Evolutionary conservation across 2,329 filamentous ascomycete genomes (phyloP).

Genomic region (Claviceps africana): DNA sequence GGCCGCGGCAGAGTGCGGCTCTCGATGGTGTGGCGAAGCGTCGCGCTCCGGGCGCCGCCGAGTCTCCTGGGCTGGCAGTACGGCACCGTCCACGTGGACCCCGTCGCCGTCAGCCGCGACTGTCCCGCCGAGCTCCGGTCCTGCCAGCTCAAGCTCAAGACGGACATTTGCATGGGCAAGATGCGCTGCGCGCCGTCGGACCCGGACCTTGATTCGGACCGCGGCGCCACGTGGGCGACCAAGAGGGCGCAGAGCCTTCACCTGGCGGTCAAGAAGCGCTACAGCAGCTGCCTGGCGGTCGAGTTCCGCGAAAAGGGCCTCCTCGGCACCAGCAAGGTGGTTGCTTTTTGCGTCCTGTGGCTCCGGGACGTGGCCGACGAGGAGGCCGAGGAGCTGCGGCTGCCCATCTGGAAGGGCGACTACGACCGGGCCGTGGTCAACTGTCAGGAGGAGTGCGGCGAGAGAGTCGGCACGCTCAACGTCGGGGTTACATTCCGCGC

Average conservation of each 20-base stretch:
- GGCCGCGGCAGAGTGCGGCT: constrained; percentile 55
- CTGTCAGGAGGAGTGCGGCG: constrained; percentile 30
- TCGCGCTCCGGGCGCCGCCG: constrained; percentile 46
- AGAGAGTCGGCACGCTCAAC: constrained; percentile 32
- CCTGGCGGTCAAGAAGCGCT: constrained; percentile 47
- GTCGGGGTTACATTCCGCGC: constrained; percentile 22
- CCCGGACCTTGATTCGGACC: constrained; percentile 13
- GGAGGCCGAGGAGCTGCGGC: constrained; percentile 40
- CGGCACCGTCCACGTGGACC: constrained; percentile 53
- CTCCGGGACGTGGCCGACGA: constrained; percentile 56
- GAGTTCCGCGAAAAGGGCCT: constrained; percentile 29
- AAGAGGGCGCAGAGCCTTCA: constrained; percentile 29
- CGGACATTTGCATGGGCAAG: constrained; percentile 43
- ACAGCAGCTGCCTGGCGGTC: constrained; percentile 40
- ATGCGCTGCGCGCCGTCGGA: constrained; percentile 29
- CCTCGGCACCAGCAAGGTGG: constrained; percentile 36
- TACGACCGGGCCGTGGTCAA: constrained; percentile 31
- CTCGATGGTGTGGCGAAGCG: constrained; percentile 59
- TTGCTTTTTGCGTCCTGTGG: constrained; percentile 53
- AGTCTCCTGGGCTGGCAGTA: constrained; percentile 55
- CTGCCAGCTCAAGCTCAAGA: constrained; percentile 44
- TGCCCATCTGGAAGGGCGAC: constrained; percentile 53
- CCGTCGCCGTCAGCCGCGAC: constrained; percentile 27
- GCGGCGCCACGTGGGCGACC: constrained; percentile 36
- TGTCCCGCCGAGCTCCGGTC: constrained; percentile 33